Evolutionary conservation across 805 yeast species (phyloP), one percentile per base, ranked within the genome.

Genomic region (Ogataea pilisensis): DNA sequence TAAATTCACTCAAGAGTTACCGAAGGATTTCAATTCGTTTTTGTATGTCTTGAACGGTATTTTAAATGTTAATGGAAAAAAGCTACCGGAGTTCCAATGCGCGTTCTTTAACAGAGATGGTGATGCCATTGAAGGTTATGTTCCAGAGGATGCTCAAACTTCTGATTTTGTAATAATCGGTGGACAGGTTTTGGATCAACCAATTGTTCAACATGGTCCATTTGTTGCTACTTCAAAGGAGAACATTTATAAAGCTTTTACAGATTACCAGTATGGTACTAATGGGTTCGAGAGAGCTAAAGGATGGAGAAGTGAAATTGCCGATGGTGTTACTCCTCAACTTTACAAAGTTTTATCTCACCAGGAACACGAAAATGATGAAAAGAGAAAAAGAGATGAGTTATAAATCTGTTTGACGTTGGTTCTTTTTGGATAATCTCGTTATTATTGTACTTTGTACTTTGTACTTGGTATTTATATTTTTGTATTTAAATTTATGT

Each of bases 151-250:
- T 16, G 70, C 71, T 8, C 65, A 68, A 28, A 68, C 65, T 26
- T 65, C 87, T 2, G 79, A 82, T 50, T 80, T 87, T 55, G 80
- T 83, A 4, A 48, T 87, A n/a, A 68, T 87, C 46, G 93, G 88
- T 25, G 95, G 95, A 42, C 63, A 84, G 58, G 73, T 75, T 17
- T 66, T 86, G 42, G 75, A 85, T 51, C 95, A 88, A 66, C 76
- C 78, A 14, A 71, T 84, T 41, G 84, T 86, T 25, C 96, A 89
- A 58, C 82, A 88, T 58, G 96, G 96, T 14, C 96, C 96, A 12
- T 90, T 89, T 57, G 96, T 89, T 16, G 91, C 85, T 46, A 76
- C 85, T 7, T 65, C 82, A 18, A 70, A 72, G 40, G 83, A 78
- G 38, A 77, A 76, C 47, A 81, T 89, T 44, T 72, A 78, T 49